A percentile compares a stretch with the other conserved stretches of the same genome.
These are phyloP conservation scores for Lodderomyces beijingensis DNA, from an alignment of 1,139 yeast genomes.

Conservation along the genomic window DNA sequence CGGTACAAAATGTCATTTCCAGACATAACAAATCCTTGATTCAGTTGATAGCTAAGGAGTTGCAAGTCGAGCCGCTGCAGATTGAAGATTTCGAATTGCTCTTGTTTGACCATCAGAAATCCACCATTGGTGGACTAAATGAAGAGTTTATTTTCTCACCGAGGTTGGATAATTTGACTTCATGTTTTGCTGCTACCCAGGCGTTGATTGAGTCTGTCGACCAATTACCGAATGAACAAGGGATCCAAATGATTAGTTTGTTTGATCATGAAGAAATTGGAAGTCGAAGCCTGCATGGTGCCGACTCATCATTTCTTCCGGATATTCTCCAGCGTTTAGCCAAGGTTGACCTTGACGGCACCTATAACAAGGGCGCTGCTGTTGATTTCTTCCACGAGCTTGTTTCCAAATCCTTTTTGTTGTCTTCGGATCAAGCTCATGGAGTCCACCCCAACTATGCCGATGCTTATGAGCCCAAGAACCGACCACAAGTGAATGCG, in stretches of 20 bases:
- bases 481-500: conserved; percentile 74
- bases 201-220: conserved; percentile 60
- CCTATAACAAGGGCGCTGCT: conserved; percentile 9
- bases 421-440: conserved; percentile 96
- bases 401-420: conserved; percentile 76
- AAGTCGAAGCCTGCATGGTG: conserved; percentile 92
- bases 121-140: conserved; percentile 81
- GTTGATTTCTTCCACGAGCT: conserved; percentile 49
- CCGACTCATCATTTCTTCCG: conserved; percentile 85
- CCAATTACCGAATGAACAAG: conserved; percentile 40
- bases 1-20: conserved; percentile 59
- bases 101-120: conserved; percentile 80
- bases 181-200: conserved; percentile 74
- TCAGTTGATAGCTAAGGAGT: conserved; percentile 63
- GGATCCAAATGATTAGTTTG: conserved; percentile 69
- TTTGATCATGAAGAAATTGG: conserved; percentile 98
- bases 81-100: conserved; percentile 90
- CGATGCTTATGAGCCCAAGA: conserved; percentile 67
- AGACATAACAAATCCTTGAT: conserved; percentile 76
- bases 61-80: conserved; percentile 42
- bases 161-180: conserved; percentile 86
- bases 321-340: conserved; percentile 70
- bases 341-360: conserved; percentile 23
- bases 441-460: conserved; percentile 93
- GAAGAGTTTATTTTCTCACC: conserved; percentile 92